Evolutionary conservation across 1,284 basidiomycete genomes (phyloP), one percentile per base, ranked within the genome.

Genomic region (Fomitopsis palustris): DNA sequence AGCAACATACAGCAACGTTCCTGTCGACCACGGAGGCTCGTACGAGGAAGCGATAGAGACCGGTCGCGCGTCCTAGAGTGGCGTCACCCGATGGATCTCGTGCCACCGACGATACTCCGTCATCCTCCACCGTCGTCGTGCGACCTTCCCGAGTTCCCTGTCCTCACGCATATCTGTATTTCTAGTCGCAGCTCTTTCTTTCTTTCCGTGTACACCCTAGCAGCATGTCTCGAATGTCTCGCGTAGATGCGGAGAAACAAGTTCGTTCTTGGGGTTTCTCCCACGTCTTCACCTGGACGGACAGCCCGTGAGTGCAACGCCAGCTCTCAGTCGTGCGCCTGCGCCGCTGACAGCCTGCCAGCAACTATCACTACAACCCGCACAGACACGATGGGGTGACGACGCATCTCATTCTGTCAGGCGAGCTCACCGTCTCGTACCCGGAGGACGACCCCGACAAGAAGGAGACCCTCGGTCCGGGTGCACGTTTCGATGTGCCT

Each of bases 201-300:
- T 45, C 49, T 14, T 37, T 3, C 35, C 3, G 12, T 31, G 21
- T 31, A 38, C 31, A 17, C 8, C 17, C 23, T 54, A 3, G 12
- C 17, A 43, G 17, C 12, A 65, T 65, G 64, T 29, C 64, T 54
- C 55, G 56, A 10, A 31, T 64, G 31, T 58, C 63, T 9, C 60
- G 56, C 37, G 57, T 60, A 17, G 67, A 66, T 31, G 67, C 68
- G 21, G 65, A 69, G 56, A 56, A 61, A 17, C 64, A 69, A 61
- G 71, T 73, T 17, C 66, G 65, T 23, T 67, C 65, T 4, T 73
- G 70, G 71, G 72, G 72, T 6, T 73, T 73, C 60, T 56, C 64
- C 17, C 67, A 64, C 37, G 72, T 72, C 19, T 74, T 67, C 62
- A 73, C 72, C 21, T 72, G 71, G 72, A 70, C 70, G 21, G 72